Evolutionary conservation across 345 rosid genomes (phyloP).

Genomic region (Zanthoxylum bungeanum): DNA sequence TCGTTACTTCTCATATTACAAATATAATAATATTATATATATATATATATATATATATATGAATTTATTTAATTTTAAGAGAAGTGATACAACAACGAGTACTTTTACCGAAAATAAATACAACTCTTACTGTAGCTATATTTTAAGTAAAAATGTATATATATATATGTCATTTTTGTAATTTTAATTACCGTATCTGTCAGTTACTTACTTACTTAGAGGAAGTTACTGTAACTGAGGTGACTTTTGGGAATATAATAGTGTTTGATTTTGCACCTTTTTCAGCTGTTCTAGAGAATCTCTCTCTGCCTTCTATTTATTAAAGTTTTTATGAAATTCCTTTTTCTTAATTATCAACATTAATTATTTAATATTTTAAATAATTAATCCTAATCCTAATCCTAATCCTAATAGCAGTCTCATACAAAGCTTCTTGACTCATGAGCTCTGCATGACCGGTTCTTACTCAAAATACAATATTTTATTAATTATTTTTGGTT

Average conservation of each 20-base stretch:
- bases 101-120: too few species aligned
- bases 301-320: slow-evolving; percentile 4
- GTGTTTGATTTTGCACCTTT: neutral
- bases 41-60: too few species aligned
- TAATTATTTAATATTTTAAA: neutral
- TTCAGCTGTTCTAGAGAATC: neutral
- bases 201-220: neutral
- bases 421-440: neutral
- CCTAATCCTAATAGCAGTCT: neutral
- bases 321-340: neutral
- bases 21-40: too few species aligned
- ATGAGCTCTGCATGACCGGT: neutral
- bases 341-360: neutral
- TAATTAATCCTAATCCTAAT: neutral
- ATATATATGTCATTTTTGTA: too few species aligned
- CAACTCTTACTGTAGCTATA: too few species aligned
- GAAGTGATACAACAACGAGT: too few species aligned
- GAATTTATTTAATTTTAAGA: too few species aligned
- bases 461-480: neutral
- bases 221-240: neutral
- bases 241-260: slow-evolving; percentile 2
- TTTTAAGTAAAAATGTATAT: too few species aligned
- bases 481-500: too few species aligned
- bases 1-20: neutral
- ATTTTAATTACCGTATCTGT: neutral